Evolutionary conservation across 1,139 yeast genomes (phyloP).

Genomic region (Hansenula sp.): DNA sequence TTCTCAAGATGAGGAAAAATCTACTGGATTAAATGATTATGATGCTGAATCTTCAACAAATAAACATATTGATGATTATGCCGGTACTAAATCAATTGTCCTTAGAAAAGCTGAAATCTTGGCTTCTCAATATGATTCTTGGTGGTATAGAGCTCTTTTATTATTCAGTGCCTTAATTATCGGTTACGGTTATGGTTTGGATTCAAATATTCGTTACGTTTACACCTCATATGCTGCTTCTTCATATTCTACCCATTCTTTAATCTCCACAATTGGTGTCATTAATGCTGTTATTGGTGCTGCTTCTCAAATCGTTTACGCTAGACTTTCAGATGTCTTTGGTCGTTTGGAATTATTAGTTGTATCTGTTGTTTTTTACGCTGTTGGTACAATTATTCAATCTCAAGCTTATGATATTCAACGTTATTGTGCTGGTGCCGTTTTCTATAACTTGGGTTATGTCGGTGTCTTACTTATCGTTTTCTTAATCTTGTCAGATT

Average conservation of each 20-base stretch:
- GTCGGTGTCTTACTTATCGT: slow-evolving; percentile 57
- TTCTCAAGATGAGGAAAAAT: background rate
- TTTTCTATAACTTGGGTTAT: slow-evolving; percentile 66
- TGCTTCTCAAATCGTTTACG: slow-evolving; percentile 67
- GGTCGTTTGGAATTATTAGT: slow-evolving; percentile 60
- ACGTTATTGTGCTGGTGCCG: slow-evolving; percentile 69
- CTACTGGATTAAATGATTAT: background rate
- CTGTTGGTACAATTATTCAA: slow-evolving; percentile 67
- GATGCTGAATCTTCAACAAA: background rate
- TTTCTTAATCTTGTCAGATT: slow-evolving; percentile 58
- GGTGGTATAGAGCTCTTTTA: slow-evolving; percentile 20
- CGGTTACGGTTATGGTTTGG: slow-evolving; percentile 67
- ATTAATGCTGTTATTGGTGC: slow-evolving; percentile 64
- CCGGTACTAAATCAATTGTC: slow-evolving; percentile 27
- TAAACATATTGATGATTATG: slow-evolving; percentile 8
- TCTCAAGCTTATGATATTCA: slow-evolving; percentile 63
- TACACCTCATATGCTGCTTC: slow-evolving; percentile 53
- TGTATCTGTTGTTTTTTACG: slow-evolving; percentile 54
- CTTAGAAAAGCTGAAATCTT: slow-evolving; percentile 39
- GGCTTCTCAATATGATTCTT: slow-evolving; percentile 29
- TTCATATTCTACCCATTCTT: slow-evolving; percentile 53
- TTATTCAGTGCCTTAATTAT: slow-evolving; percentile 51
- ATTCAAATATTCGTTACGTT: slow-evolving; percentile 46
- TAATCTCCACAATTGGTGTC: slow-evolving; percentile 60
- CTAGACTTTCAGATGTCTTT: slow-evolving; percentile 65